Evolutionary conservation across 139 green algal species (phyloP), one percentile per base, ranked within the genome.

Genomic region (Coccomyxa sp.): DNA sequence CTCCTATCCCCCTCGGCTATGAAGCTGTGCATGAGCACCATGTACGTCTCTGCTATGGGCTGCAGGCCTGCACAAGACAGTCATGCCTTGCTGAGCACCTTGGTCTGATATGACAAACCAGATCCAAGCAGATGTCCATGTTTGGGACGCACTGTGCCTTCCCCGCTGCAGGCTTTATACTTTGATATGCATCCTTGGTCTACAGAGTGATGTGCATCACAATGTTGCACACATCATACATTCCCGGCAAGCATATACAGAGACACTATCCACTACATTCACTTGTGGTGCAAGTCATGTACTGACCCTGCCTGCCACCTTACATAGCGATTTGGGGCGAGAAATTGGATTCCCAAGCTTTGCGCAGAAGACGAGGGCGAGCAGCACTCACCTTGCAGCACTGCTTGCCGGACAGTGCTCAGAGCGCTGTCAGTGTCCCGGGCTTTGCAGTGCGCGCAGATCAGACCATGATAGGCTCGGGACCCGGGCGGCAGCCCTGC

Each of bases 41-140:
- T 37, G 34, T 86, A 88, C 55, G 76, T 86, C 73, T 88, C 80
- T 12, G 80, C 76, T 37, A 88, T 55, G 31, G 81, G 83, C 75
- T 71, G 72, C 10, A 77, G 34, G 41, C 80, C 80, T 40, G 74
- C 69, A 39, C 12, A 34, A 34, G 73, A 70, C 0, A 68, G 75
- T 8, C 64, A 34, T 34, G 24, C 33, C 18, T 2, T 71, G 10
- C 64, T 38, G 2, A 38, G 14, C 18, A 7, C 29, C 64, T 36
- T 34, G 35, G 64, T 0, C 22, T 36, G 27, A 71, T 29, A 71
- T 31, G 64, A 37, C 58, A 37, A 16, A 16, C 16, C 12, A 12
- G 44, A 58, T 58, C 14, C 14, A 12, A 29, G 44, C 44, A 58
- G 12, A 16, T 58, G 44, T 12, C 44, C 12, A 16, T 58, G 44